phyloP scores from a whole-genome alignment of 768 basidiomycete species.

The Mrakia blollopis region DNA sequence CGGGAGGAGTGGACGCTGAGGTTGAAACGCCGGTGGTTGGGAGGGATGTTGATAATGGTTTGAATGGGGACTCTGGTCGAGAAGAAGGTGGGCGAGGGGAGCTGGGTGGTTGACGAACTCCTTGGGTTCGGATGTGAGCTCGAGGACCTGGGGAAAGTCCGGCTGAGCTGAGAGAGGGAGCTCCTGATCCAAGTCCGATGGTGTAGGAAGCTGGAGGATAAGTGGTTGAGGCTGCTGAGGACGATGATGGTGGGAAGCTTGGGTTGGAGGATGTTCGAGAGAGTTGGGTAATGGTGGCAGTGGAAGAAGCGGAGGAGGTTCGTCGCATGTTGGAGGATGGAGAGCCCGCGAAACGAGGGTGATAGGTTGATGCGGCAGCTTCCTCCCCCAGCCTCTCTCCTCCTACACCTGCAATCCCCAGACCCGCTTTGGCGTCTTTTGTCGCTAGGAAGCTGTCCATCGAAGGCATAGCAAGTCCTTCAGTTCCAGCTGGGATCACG shows the following conservation, averaged over 20 bases:
- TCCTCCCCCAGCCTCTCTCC: background rate
- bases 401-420: background rate
- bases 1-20: background rate
- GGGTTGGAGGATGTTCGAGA: background rate
- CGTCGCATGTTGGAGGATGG: background rate
- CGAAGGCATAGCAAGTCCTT: conserved; percentile 15
- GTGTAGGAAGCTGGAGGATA: background rate
- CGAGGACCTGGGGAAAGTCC: background rate
- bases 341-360: background rate
- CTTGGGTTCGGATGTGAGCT: conserved; percentile 17
- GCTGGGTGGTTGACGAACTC: background rate
- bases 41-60: background rate
- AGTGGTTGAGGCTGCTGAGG: background rate
- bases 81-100: background rate
- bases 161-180: background rate
- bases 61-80: background rate
- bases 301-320: conserved; percentile 11
- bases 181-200: background rate
- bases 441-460: background rate
- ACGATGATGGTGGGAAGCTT: background rate
- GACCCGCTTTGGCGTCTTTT: too few relatives aligned
- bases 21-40: too few relatives aligned
- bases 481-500: conserved; percentile 12
- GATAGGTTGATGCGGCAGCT: background rate
- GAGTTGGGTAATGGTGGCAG: background rate